phyloP scores from a whole-genome alignment of 805 yeast species.

The Pichia thaimueangensis region DNA sequence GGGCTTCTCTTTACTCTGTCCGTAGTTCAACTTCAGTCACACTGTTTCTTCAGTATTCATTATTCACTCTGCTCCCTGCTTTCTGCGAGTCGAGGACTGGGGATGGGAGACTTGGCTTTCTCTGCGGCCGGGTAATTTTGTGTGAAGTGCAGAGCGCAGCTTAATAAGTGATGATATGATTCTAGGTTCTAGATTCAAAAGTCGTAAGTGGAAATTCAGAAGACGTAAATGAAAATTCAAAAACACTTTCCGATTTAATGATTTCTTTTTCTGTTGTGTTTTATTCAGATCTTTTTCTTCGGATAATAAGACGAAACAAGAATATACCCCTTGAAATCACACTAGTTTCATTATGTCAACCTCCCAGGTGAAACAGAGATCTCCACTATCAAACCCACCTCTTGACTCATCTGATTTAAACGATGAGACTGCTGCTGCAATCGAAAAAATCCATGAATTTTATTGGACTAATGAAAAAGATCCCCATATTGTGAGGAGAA shows the following conservation, averaged over 20 bases:
- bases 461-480: slow-evolving; percentile 81
- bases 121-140: neutral
- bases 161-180: no score
- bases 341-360: neutral
- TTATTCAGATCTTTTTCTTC: no score
- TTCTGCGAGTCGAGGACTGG: neutral
- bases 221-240: no score
- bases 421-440: neutral
- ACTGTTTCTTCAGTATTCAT: no score
- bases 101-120: no score
- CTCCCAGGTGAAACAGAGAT: neutral
- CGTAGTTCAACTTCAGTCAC: no score
- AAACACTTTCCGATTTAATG: no score
- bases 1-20: no score
- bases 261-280: no score
- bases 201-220: no score
- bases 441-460: slow-evolving; percentile 40
- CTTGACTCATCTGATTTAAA: neutral
- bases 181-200: no score
- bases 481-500: slow-evolving; percentile 73
- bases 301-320: no score
- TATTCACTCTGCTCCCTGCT: neutral
- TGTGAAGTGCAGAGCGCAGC: neutral
- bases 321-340: neutral
- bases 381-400: neutral